Percentiles rank a stretch among this genome's conserved stretches.
These are phyloP conservation scores for Herpetospermum pedunculosum DNA, from an alignment of 306 rosid genomes.

Conservation along the genomic window DNA sequence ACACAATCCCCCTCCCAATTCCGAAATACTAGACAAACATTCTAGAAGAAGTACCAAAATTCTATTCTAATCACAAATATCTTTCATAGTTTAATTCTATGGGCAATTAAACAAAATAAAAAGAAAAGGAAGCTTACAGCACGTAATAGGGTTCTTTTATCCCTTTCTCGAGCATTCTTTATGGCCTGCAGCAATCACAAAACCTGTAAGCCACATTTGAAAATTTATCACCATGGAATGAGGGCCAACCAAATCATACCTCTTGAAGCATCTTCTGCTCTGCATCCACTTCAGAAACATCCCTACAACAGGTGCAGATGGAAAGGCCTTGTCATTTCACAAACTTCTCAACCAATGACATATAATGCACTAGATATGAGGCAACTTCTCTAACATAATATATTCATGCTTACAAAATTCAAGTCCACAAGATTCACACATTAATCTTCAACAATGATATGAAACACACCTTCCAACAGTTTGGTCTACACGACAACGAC, in stretches of 20 bases:
- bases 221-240: neutral
- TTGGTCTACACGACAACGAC: constrained; percentile 41
- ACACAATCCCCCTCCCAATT: neutral
- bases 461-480: constrained; percentile 71
- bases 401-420: neutral
- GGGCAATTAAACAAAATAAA: neutral
- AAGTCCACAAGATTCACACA: constrained; percentile 2
- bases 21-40: neutral
- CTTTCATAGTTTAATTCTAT: neutral
- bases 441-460: constrained; percentile 10
- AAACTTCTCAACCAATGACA: neutral
- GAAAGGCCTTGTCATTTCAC: neutral
- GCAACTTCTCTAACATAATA: neutral
- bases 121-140: constrained; percentile 44
- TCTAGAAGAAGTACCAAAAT: neutral
- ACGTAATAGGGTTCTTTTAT: constrained; percentile 57
- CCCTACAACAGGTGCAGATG: constrained; percentile 26
- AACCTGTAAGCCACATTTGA: constrained; percentile 8
- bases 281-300: constrained; percentile 65
- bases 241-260: constrained; percentile 33
- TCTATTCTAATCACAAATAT: neutral
- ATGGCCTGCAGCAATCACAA: constrained; percentile 42
- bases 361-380: neutral
- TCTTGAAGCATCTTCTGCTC: constrained; percentile 81
- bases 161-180: constrained; percentile 78